These are phyloP conservation scores for Ramalina intermedia DNA, from an alignment of 495 filamentous ascomycete species.

Conservation along the genomic window DNA sequence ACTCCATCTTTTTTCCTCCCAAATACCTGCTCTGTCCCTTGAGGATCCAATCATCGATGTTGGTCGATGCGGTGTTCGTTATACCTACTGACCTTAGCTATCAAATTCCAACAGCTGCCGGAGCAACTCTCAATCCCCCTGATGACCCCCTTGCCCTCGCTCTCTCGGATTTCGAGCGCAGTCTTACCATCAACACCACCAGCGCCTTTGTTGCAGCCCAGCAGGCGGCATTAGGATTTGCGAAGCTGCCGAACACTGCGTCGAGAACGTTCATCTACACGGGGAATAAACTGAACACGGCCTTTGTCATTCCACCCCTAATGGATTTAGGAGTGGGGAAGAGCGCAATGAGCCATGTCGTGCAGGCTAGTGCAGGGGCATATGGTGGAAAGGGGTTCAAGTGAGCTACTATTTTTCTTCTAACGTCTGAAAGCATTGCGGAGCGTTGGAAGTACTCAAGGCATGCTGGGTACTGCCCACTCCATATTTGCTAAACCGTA, in stretches of 20 bases:
- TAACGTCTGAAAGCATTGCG: background rate
- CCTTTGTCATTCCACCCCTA: slow-evolving; percentile 15
- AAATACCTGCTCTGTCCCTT: background rate
- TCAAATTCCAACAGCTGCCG: slow-evolving; percentile 8
- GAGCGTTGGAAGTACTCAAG: no score
- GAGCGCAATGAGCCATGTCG: slow-evolving; percentile 30
- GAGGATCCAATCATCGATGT: background rate
- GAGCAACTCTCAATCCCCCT: slow-evolving; percentile 11
- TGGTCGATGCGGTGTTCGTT: background rate
- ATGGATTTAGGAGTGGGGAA: slow-evolving; percentile 30
- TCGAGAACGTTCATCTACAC: slow-evolving; percentile 35
- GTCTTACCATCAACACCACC: slow-evolving; percentile 29
- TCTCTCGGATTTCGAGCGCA: slow-evolving; percentile 22
- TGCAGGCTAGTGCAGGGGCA: slow-evolving; percentile 23
- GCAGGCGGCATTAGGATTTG: slow-evolving; percentile 27
- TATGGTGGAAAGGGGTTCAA: slow-evolving; percentile 33
- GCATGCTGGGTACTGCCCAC: background rate
- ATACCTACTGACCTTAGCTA: slow-evolving; percentile 1
- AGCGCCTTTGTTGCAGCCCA: slow-evolving; percentile 31
- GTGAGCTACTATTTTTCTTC: slow-evolving; percentile 15
- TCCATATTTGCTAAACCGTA: background rate
- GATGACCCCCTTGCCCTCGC: slow-evolving; percentile 23
- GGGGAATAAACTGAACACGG: slow-evolving; percentile 30
- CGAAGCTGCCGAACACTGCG: slow-evolving; percentile 20
- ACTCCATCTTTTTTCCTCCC: slow-evolving; percentile 1